Percentiles rank a stretch among this genome's conserved stretches.
Evolutionary conservation across 805 yeast species (phyloP).

Genomic region (Hanseniaspora valbyensis): DNA sequence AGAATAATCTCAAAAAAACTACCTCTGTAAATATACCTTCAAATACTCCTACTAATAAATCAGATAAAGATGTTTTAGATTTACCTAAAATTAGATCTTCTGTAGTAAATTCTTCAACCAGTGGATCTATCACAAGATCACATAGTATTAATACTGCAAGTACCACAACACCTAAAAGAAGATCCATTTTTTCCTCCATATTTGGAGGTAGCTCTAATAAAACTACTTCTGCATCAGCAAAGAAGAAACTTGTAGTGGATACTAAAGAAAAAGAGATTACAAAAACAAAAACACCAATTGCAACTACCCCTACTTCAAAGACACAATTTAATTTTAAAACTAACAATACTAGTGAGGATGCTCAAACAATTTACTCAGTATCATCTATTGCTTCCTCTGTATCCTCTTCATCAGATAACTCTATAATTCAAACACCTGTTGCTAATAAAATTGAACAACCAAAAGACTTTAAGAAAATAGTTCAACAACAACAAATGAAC

Average conservation of each 20-base stretch:
- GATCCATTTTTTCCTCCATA: slow-evolving; percentile 4
- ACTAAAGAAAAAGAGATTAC: not conserved
- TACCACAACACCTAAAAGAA: slow-evolving; percentile 10
- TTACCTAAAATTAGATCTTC: not conserved
- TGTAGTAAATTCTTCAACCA: not conserved
- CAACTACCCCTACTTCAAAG: not conserved
- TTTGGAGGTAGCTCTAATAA: slow-evolving; percentile 7
- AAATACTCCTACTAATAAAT: not conserved
- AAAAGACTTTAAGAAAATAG: not conserved
- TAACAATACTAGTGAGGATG: no score
- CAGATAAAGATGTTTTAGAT: not conserved
- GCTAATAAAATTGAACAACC: no score
- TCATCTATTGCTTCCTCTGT: no score
- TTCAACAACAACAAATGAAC: not conserved
- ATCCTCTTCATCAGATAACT: not conserved
- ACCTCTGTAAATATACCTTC: not conserved
- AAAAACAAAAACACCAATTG: not conserved
- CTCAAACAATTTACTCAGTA: not conserved
- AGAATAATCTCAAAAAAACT: not conserved
- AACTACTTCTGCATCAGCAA: not conserved
- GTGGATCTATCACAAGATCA: slow-evolving; percentile 10
- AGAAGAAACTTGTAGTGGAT: not conserved
- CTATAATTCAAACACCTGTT: not conserved
- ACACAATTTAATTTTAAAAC: no score
- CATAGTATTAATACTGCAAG: slow-evolving; percentile 14